Evolutionary conservation across 176 grass and related monocot species (phyloP).

Genomic region (Carex scoparia): DNA sequence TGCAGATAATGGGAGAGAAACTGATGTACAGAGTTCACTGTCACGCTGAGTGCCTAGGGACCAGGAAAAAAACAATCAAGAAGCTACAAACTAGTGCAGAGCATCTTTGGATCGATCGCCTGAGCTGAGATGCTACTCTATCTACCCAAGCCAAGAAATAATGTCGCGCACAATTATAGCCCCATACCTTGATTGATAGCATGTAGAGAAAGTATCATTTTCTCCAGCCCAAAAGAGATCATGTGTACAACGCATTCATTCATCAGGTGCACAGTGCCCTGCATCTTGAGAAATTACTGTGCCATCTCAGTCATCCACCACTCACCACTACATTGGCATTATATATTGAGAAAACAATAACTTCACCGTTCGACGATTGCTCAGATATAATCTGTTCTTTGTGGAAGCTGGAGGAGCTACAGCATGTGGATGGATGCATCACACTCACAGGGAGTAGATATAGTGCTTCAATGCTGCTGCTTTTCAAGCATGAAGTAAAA

Average conservation of each 20-base stretch:
- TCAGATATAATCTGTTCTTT: background rate
- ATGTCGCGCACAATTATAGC: background rate
- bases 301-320: constrained; percentile 23
- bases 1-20: background rate
- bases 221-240: background rate
- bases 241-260: background rate
- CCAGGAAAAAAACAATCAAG: background rate
- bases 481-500: background rate
- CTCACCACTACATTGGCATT: background rate
- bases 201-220: constrained; percentile 6
- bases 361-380: background rate
- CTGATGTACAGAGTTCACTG: background rate
- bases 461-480: constrained; percentile 9
- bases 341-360: constrained; percentile 7
- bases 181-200: background rate
- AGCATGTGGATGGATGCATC: background rate
- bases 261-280: background rate
- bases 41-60: background rate
- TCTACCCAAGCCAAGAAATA: background rate
- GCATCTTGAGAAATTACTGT: constrained; percentile 5
- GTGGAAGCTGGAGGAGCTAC: background rate
- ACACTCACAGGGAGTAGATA: background rate
- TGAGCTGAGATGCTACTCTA: background rate
- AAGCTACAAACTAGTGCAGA: background rate
- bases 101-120: constrained; percentile 1